Conservation (phyloP, 148 eudicot genomes). For the Persicaria maculosa region DNA sequence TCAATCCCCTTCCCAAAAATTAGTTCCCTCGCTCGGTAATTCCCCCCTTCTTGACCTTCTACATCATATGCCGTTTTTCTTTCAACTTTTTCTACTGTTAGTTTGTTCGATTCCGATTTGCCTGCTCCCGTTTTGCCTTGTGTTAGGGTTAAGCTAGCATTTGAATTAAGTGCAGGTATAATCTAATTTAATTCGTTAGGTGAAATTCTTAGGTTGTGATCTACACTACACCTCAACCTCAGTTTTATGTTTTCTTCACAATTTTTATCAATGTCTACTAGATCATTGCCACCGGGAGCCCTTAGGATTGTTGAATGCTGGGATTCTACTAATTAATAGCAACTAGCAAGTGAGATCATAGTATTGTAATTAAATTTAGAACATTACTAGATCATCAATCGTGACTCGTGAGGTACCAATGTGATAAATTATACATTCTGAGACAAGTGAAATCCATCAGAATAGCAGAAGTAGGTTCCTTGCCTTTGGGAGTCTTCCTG, state of each 20-base stretch:
- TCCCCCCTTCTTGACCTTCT: constrained; percentile 1
- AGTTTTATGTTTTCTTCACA: neutral
- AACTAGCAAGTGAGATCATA: too few relatives aligned
- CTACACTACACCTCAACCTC: neutral
- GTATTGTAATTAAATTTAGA: too few relatives aligned
- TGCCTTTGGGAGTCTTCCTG: neutral
- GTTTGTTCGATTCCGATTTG: neutral
- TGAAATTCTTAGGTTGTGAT: neutral
- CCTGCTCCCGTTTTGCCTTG: neutral
- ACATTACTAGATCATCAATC: too few relatives aligned
- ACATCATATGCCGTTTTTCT: neutral
- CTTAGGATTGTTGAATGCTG: neutral
- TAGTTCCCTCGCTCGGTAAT: constrained; percentile 9
- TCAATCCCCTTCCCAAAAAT: constrained; percentile 20
- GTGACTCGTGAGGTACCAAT: too few relatives aligned
- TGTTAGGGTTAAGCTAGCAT: neutral
- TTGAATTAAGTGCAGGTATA: neutral
- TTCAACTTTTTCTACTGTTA: neutral
- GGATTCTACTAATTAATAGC: neutral
- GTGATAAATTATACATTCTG: too few relatives aligned
- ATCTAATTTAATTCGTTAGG: neutral
- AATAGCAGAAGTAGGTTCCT: neutral
- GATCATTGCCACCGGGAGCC: neutral
- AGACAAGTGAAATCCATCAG: too few relatives aligned
- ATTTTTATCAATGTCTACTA: neutral